Evolutionary conservation across 495 filamentous ascomycete species (phyloP).

Genomic region (Chlorociboria aeruginascens): DNA sequence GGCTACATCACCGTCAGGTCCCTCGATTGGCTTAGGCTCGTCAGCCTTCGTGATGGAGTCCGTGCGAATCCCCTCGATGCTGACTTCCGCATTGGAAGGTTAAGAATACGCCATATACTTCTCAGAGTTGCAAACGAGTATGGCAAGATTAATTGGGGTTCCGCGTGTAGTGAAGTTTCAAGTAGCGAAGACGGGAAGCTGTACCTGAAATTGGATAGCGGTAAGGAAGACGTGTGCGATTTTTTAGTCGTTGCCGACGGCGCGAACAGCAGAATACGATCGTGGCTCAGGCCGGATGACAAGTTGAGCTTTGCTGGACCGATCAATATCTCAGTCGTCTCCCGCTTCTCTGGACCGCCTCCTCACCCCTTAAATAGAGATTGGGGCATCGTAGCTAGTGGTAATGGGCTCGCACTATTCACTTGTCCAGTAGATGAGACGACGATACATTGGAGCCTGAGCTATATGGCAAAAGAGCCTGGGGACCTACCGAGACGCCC

Average conservation of each 20-base stretch:
- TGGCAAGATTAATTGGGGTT: constrained; percentile 18
- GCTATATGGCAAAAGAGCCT: constrained; percentile 14
- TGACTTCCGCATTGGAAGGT: constrained; percentile 14
- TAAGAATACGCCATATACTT: constrained; percentile 16
- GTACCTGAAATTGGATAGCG: constrained; percentile 4
- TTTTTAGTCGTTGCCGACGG: constrained; percentile 28
- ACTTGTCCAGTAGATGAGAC: constrained; percentile 24
- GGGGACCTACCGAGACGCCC: not conserved
- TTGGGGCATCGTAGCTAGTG: constrained; percentile 24
- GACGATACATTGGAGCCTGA: constrained; percentile 22
- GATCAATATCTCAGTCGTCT: constrained; percentile 20
- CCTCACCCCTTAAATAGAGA: constrained; percentile 20
- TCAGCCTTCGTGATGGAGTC: constrained; percentile 18
- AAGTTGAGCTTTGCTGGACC: constrained; percentile 22
- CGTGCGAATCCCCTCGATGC: constrained; percentile 14
- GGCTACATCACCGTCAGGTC: too few relatives aligned
- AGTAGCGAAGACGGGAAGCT: constrained; percentile 10
- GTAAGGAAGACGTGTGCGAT: constrained; percentile 22
- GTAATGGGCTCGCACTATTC: constrained; percentile 24
- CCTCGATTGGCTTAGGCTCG: too few relatives aligned
- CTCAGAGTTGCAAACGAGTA: constrained; percentile 11
- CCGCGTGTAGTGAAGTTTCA: constrained; percentile 5
- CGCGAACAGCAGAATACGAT: constrained; percentile 27
- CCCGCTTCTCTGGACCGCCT: constrained; percentile 16
- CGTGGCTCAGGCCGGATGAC: constrained; percentile 23